Conservation (phyloP, 2,329 filamentous ascomycete genomes). For the Aspergillus candidus region DNA sequence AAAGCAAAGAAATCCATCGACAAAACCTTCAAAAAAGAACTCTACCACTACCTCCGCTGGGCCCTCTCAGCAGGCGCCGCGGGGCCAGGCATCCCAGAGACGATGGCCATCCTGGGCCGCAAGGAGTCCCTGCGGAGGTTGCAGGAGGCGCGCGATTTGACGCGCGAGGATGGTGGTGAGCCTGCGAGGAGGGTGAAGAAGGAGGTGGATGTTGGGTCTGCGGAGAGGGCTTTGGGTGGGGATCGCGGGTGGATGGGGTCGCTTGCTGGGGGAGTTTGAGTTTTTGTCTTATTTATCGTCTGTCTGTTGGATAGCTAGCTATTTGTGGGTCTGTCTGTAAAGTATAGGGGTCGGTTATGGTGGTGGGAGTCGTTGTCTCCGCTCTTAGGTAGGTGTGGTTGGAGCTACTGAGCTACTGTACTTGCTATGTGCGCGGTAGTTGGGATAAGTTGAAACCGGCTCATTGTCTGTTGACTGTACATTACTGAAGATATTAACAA, state of each 20-base stretch:
- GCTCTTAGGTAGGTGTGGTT: no score
- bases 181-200: conserved; percentile 11
- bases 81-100: conserved; percentile 49
- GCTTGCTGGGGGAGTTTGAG: conserved; percentile 17
- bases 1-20: conserved; percentile 16
- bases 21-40: conserved; percentile 38
- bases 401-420: no score
- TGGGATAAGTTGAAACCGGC: no score
- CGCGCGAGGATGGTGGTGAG: conserved; percentile 14
- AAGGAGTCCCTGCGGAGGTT: conserved; percentile 45
- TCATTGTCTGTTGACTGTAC: not conserved
- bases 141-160: conserved; percentile 33
- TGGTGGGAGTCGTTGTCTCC: no score
- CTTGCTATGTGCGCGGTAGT: no score
- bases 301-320: no score
- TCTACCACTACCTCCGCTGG: conserved; percentile 54
- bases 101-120: conserved; percentile 52
- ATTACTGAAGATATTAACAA: not conserved
- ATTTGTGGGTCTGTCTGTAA: no score
- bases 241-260: conserved; percentile 33
- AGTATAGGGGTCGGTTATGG: no score
- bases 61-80: conserved; percentile 48
- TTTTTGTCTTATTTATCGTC: no score
- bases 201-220: not conserved
- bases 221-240: not conserved